Percentiles rank a stretch among this genome's conserved stretches.
phyloP scores from a whole-genome alignment of 345 rosid species.

The Aegle marmelos region DNA sequence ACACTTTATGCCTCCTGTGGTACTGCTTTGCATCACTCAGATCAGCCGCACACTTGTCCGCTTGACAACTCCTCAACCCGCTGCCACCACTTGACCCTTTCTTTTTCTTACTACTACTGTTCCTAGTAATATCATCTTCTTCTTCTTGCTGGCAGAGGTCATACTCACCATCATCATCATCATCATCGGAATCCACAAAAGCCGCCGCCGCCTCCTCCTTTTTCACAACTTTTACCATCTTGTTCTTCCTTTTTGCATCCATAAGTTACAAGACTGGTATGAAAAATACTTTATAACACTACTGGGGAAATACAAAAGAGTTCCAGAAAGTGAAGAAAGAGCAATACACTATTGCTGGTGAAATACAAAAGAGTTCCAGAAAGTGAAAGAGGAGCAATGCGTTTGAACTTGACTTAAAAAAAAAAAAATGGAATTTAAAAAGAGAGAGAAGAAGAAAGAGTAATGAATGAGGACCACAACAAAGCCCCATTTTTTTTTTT shows the following conservation, averaged over 20 bases:
- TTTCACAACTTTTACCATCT: constrained; percentile 23
- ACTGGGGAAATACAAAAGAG: background rate
- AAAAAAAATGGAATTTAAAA: background rate
- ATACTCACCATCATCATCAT: background rate
- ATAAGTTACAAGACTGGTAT: background rate
- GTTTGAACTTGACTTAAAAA: background rate
- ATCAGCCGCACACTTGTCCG: constrained; percentile 57
- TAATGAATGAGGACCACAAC: constrained; percentile 36
- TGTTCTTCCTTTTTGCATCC: constrained; percentile 31
- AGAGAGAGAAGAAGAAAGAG: constrained; percentile 1
- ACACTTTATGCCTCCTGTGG: constrained; percentile 71
- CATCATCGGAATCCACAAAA: constrained; percentile 21
- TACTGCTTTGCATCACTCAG: constrained; percentile 55
- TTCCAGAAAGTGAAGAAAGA: background rate
- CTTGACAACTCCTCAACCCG: constrained; percentile 52
- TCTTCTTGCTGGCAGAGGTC: constrained; percentile 9
- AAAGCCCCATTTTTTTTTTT: constrained; percentile 13
- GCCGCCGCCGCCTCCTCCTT: constrained; percentile 16
- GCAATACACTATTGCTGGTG: background rate
- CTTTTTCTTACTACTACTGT: constrained; percentile 30
- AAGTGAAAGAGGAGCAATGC: background rate
- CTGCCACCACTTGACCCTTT: constrained; percentile 27
- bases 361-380: background rate
- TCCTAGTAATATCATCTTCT: constrained; percentile 13
- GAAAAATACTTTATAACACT: background rate